These are phyloP conservation scores for Thuidium tamariscinum DNA, from an alignment of 225 moss, liverwort and hornwort genomes.

Conservation along the genomic window DNA sequence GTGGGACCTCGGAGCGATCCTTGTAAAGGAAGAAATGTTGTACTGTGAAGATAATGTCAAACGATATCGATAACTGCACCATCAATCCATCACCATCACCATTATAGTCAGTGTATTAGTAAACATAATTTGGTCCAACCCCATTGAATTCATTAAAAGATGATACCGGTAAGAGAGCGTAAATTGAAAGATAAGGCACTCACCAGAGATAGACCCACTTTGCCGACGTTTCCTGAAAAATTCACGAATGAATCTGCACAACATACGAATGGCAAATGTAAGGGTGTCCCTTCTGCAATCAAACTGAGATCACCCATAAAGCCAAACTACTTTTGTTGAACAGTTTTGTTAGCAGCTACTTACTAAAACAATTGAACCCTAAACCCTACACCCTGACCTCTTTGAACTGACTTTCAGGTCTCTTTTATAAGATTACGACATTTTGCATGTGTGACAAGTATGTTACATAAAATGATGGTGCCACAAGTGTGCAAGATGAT, in stretches of 20 bases:
- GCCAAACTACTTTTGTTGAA: not conserved
- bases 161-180: not conserved
- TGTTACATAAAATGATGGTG: not conserved
- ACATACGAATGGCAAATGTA: not conserved
- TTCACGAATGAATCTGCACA: constrained; percentile 78
- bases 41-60: constrained; percentile 68
- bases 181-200: not conserved
- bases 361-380: not conserved
- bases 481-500: not conserved
- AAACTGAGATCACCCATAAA: not conserved
- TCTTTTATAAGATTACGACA: not conserved
- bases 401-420: not conserved
- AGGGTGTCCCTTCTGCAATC: not conserved
- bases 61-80: constrained; percentile 66
- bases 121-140: not conserved
- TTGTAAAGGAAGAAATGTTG: constrained; percentile 61
- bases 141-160: not conserved
- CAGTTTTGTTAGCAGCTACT: not conserved
- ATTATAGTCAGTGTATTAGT: not conserved
- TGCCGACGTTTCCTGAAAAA: constrained; percentile 88
- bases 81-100: not conserved
- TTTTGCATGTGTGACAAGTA: not conserved
- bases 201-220: constrained; percentile 90
- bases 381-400: not conserved
- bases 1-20: not conserved